Evolutionary conservation across 2,329 filamentous ascomycete genomes (phyloP).

Genomic region (Fusarium miscanthi): DNA sequence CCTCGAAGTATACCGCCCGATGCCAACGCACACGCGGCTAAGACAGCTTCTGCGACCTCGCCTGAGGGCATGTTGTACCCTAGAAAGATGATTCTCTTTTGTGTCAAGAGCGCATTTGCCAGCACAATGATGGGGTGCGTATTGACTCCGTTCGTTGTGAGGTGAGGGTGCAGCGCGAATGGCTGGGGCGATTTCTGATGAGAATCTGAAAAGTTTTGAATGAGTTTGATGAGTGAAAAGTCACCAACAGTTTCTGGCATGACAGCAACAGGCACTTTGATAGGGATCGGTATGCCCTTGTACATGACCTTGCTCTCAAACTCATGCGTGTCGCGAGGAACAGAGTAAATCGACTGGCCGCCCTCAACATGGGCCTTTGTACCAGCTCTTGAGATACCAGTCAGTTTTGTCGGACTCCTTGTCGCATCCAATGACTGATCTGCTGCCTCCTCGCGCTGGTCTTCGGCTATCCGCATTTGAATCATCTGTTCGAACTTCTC

Average conservation of each 20-base stretch:
- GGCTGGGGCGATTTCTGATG: constrained; percentile 86
- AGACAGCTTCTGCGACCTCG: constrained; percentile 96
- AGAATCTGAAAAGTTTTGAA: constrained; percentile 88
- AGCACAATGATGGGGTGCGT: constrained; percentile 97
- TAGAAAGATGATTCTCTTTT: constrained; percentile 95
- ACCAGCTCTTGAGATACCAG: constrained; percentile 68
- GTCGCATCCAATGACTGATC: constrained; percentile 56
- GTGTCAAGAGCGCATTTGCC: constrained; percentile 92
- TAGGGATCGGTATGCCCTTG: constrained; percentile 94
- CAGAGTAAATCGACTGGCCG: constrained; percentile 72
- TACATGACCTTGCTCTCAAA: constrained; percentile 97
- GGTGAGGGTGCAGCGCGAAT: constrained; percentile 87
- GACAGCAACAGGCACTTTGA: constrained; percentile 93
- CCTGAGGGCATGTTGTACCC: constrained; percentile 95
- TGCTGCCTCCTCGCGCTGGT: constrained; percentile 57
- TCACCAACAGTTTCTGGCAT: constrained; percentile 97
- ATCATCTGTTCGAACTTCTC: constrained; percentile 98
- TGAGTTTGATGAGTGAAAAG: constrained; percentile 96
- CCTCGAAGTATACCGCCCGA: constrained; percentile 92
- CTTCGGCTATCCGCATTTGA: constrained; percentile 79
- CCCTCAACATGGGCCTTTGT: constrained; percentile 71
- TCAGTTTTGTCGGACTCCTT: constrained; percentile 58
- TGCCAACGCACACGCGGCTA: constrained; percentile 93
- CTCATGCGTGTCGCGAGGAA: constrained; percentile 95
- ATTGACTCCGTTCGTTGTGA: constrained; percentile 88